phyloP scores from a whole-genome alignment of 116 monocot species.

The Posidonia oceanica region DNA sequence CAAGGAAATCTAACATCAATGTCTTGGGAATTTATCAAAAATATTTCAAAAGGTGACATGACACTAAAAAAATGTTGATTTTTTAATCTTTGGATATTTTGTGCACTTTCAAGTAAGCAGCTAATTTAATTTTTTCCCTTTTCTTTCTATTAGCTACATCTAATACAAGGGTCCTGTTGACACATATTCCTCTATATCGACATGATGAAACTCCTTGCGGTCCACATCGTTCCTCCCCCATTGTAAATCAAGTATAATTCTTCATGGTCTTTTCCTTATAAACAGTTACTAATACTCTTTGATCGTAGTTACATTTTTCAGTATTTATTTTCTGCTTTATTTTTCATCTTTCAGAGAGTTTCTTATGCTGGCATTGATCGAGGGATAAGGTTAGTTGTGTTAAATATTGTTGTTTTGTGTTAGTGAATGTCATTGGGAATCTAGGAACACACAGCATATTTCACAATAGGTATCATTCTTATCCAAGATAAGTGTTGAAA shows the following conservation, averaged over 20 bases:
- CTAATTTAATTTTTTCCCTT: not conserved
- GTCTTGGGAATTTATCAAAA: constrained; percentile 76
- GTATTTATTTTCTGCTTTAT: not conserved
- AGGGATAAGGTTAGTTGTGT: constrained; percentile 43
- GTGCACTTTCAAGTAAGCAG: not conserved
- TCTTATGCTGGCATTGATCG: constrained; percentile 29
- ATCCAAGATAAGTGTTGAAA: no score
- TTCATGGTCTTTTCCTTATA: constrained; percentile 1
- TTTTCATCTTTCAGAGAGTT: constrained; percentile 61
- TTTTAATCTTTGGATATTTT: not conserved
- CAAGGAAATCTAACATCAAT: constrained; percentile 38
- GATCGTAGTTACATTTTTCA: not conserved
- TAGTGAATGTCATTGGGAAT: no score
- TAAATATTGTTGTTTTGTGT: not conserved
- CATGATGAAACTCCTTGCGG: constrained; percentile 79
- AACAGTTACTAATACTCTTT: not conserved
- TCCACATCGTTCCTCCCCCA: constrained; percentile 44
- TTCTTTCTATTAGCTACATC: constrained; percentile 17
- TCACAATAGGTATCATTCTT: no score
- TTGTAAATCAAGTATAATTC: constrained; percentile 77
- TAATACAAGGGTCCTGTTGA: constrained; percentile 68
- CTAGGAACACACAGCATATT: no score
- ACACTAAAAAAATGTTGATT: not conserved
- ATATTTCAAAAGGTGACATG: constrained; percentile 45
- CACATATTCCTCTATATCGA: constrained; percentile 89